Evolutionary conservation across 2,329 filamentous ascomycete genomes (phyloP).

Genomic region (Beauveria brongniartii): DNA sequence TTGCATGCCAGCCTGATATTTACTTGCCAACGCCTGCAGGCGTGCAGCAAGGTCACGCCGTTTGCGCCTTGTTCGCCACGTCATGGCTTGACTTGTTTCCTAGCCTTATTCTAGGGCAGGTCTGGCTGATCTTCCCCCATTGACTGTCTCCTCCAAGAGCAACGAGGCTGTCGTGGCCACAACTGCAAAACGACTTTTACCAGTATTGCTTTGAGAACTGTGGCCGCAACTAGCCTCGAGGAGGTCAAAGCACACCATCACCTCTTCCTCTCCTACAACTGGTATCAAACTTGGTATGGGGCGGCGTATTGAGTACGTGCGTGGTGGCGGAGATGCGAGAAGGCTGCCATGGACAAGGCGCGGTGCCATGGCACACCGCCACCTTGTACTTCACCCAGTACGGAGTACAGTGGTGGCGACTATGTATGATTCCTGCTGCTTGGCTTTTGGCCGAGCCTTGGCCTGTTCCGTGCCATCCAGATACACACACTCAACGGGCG

Average conservation of each 20-base stretch:
- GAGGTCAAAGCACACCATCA: slow-evolving; percentile 6
- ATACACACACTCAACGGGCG: too few relatives aligned
- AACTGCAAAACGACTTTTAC: neutral
- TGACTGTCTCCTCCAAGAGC: neutral
- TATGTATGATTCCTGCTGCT: too few relatives aligned
- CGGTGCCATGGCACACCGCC: neutral
- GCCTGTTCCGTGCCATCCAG: too few relatives aligned
- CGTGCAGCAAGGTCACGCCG: too few relatives aligned
- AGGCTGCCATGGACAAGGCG: neutral
- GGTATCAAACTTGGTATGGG: neutral
- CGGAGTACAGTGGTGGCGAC: too few relatives aligned
- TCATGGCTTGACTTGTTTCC: neutral
- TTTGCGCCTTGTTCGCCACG: neutral
- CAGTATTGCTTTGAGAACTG: neutral
- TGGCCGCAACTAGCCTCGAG: neutral
- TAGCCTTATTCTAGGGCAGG: slow-evolving; percentile 1
- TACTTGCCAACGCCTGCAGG: too few relatives aligned
- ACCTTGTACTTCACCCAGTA: too few relatives aligned
- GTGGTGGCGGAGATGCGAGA: neutral
- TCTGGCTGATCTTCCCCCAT: neutral
- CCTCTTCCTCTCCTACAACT: neutral
- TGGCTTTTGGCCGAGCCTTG: too few relatives aligned
- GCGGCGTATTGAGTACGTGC: neutral
- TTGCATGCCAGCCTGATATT: neutral
- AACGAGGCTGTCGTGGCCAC: neutral